Conservation (phyloP, 768 basidiomycete species). For the Megacollybia marginata region DNA sequence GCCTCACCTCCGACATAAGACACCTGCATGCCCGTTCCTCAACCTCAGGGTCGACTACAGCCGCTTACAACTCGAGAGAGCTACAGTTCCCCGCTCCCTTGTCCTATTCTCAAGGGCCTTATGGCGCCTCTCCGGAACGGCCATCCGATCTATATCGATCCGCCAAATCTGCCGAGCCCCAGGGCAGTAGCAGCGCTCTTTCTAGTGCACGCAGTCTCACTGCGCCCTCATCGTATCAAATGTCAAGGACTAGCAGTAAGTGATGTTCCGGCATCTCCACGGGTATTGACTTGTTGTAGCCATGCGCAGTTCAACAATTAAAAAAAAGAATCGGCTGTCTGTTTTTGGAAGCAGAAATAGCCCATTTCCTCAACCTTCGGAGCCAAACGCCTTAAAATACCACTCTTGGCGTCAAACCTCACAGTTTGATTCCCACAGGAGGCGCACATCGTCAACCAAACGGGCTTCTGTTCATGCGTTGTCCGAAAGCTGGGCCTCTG, state of each 20-base stretch:
- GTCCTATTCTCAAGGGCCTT: conserved; percentile 30
- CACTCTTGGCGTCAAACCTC: conserved; percentile 41
- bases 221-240: too few species aligned
- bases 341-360: background rate
- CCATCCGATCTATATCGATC: too few species aligned
- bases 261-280: too few species aligned
- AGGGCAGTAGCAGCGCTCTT: too few species aligned
- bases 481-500: conserved; percentile 20
- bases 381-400: conserved; percentile 36
- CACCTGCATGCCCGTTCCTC: conserved; percentile 13
- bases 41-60: background rate
- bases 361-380: conserved; percentile 38
- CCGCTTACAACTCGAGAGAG: conserved; percentile 24
- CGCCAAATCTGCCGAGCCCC: too few species aligned
- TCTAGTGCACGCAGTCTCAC: too few species aligned
- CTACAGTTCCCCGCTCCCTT: conserved; percentile 74
- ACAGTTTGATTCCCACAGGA: conserved; percentile 2
- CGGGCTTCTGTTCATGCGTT: conserved; percentile 17
- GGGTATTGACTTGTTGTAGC: too few species aligned
- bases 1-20: conserved; percentile 1
- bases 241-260: too few species aligned
- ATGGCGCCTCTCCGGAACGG: too few species aligned
- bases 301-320: background rate
- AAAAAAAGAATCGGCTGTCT: background rate
- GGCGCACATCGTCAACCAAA: conserved; percentile 3